These are phyloP conservation scores for Candida chilensis DNA, from an alignment of 805 yeast species.

Conservation along the genomic window DNA sequence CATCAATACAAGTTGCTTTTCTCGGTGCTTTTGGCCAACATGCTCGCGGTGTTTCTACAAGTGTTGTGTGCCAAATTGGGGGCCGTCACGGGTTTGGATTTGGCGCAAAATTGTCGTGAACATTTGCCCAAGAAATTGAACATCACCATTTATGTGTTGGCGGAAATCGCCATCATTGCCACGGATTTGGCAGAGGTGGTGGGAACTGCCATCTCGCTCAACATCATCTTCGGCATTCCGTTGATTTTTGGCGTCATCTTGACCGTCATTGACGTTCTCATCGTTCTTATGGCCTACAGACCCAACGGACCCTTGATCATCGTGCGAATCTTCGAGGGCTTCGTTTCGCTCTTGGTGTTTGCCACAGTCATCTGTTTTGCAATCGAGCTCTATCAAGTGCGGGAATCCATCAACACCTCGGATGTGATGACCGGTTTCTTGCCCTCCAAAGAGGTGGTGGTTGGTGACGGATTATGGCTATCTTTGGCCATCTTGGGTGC, in stretches of 20 bases:
- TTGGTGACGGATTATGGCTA: conserved; percentile 57
- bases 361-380: conserved; percentile 83
- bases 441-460: conserved; percentile 34
- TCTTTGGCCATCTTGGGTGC: conserved; percentile 87
- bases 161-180: conserved; percentile 88
- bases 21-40: conserved; percentile 68
- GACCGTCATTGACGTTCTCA: conserved; percentile 78
- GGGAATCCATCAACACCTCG: conserved; percentile 36
- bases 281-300: conserved; percentile 80
- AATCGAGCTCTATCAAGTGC: conserved; percentile 65
- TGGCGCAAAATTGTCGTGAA: conserved; percentile 79
- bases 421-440: conserved; percentile 66
- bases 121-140: conserved; percentile 61
- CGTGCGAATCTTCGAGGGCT: conserved; percentile 71
- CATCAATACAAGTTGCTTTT: conserved; percentile 74
- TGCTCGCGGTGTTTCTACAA: conserved; percentile 84
- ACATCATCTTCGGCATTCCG: conserved; percentile 75
- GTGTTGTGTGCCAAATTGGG: conserved; percentile 82
- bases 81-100: conserved; percentile 86
- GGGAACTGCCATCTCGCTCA: conserved; percentile 93
- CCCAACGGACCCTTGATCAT: conserved; percentile 76
- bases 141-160: conserved; percentile 57
- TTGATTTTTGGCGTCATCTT: conserved; percentile 74
- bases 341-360: conserved; percentile 69
- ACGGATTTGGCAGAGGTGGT: conserved; percentile 96